Conservation (phyloP, 1,284 basidiomycete species). For the Termitomyces sp. region DNA sequence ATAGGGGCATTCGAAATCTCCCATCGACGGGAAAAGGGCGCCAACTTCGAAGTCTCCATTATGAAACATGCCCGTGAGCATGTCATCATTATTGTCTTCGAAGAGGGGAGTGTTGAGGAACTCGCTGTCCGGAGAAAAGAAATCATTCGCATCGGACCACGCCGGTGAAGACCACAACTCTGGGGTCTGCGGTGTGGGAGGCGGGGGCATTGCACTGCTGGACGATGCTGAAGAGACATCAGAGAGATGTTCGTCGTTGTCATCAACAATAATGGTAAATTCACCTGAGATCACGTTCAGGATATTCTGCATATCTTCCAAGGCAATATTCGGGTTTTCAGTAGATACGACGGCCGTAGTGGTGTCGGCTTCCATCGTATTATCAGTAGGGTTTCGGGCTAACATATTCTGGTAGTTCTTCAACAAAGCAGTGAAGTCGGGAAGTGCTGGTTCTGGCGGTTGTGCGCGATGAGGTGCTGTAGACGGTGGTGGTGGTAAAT, state of each 20-base stretch:
- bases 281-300: slow-evolving; percentile 27
- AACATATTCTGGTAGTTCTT: slow-evolving; percentile 40
- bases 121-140: slow-evolving; percentile 26
- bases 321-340: slow-evolving; percentile 17
- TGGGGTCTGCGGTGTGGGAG: slow-evolving; percentile 14
- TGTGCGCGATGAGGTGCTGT: slow-evolving; percentile 41
- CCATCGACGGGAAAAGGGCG: slow-evolving; percentile 7
- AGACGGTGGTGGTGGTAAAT: slow-evolving; percentile 59
- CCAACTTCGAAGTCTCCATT: slow-evolving; percentile 13
- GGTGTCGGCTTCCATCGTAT: slow-evolving; percentile 22
- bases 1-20: not conserved
- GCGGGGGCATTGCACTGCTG: slow-evolving; percentile 4
- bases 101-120: slow-evolving; percentile 57
- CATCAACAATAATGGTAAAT: slow-evolving; percentile 5
- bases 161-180: slow-evolving; percentile 13
- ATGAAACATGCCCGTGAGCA: slow-evolving; percentile 29
- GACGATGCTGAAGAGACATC: slow-evolving; percentile 18
- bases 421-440: slow-evolving; percentile 27
- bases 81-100: slow-evolving; percentile 26
- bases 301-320: slow-evolving; percentile 20
- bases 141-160: slow-evolving; percentile 11
- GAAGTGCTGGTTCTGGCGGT: slow-evolving; percentile 11
- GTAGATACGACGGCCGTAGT: slow-evolving; percentile 18
- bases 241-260: slow-evolving; percentile 16
- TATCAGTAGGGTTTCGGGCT: slow-evolving; percentile 29